Evolutionary conservation across 2,329 filamentous ascomycete species (phyloP).

Genomic region (Paecilomyces formosus): DNA sequence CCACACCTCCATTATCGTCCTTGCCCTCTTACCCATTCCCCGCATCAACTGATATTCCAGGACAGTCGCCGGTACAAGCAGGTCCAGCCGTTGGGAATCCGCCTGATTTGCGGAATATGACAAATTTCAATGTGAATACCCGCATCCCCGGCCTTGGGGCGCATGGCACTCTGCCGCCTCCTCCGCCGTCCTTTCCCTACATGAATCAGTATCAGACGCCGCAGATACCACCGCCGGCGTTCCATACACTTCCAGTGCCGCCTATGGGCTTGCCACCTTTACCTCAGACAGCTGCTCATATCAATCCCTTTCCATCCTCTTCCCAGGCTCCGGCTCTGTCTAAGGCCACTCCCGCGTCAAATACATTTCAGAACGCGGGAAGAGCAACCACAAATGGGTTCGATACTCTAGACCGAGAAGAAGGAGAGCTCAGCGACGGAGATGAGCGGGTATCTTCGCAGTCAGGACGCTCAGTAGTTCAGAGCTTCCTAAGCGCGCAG

Average conservation of each 20-base stretch:
- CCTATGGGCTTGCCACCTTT: slow-evolving; percentile 14
- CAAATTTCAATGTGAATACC: slow-evolving; percentile 18
- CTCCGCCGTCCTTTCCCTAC: slow-evolving; percentile 20
- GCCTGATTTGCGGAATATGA: slow-evolving; percentile 15
- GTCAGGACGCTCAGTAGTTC: background rate
- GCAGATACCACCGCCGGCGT: slow-evolving; percentile 21
- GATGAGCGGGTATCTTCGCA: slow-evolving; percentile 46
- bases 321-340: background rate
- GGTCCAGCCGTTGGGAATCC: slow-evolving; percentile 7
- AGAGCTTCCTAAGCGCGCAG: background rate
- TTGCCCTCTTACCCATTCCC: slow-evolving; percentile 19
- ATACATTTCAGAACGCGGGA: slow-evolving; percentile 6
- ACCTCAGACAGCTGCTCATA: slow-evolving; percentile 10
- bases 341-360: slow-evolving; percentile 7
- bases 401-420: slow-evolving; percentile 50
- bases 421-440: slow-evolving; percentile 69
- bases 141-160: slow-evolving; percentile 23
- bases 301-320: slow-evolving; percentile 3
- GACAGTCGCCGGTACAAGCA: slow-evolving; percentile 14
- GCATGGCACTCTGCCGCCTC: slow-evolving; percentile 15
- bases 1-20: slow-evolving; percentile 14
- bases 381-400: slow-evolving; percentile 15
- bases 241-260: slow-evolving; percentile 23
- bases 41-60: slow-evolving; percentile 16
- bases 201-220: slow-evolving; percentile 26